A percentile compares a stretch with the other conserved stretches of the same genome.
These are phyloP conservation scores for Colletotrichum cereale DNA, from an alignment of 2,329 filamentous ascomycete genomes.

Conservation along the genomic window DNA sequence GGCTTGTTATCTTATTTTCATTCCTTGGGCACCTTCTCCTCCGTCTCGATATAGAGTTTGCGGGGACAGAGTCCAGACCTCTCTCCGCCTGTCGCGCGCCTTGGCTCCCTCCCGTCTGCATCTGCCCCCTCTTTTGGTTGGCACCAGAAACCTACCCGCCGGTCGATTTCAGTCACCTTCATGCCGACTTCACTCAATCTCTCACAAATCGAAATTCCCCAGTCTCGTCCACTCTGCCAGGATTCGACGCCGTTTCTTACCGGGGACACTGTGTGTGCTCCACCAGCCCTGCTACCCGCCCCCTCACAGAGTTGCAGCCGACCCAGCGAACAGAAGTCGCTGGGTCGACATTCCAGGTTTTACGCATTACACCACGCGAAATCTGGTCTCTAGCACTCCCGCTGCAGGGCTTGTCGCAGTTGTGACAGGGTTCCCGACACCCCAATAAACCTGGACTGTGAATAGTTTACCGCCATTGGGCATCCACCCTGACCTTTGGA, in stretches of 20 bases:
- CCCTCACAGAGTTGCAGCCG: constrained; percentile 33
- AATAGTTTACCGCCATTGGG: constrained; percentile 5
- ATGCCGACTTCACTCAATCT: not conserved
- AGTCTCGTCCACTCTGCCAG: constrained; percentile 20
- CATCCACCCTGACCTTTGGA: not conserved
- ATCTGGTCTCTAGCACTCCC: constrained; percentile 22
- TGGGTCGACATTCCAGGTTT: constrained; percentile 33
- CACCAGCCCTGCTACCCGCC: constrained; percentile 26
- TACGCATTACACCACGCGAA: constrained; percentile 18
- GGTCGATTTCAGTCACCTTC: not conserved
- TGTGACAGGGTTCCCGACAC: constrained; percentile 5
- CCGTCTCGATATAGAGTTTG: not conserved
- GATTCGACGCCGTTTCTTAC: constrained; percentile 26
- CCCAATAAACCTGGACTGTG: not conserved
- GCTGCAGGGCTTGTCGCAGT: constrained; percentile 31
- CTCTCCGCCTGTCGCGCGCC: not conserved
- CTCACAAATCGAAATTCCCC: not conserved
- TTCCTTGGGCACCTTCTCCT: not conserved
- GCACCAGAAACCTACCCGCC: not conserved
- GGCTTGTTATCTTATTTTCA: not conserved
- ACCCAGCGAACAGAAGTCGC: constrained; percentile 25
- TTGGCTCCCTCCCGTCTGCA: constrained; percentile 20
- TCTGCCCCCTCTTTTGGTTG: not conserved
- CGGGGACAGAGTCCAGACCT: not conserved
- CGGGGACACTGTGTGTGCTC: constrained; percentile 24